Percentiles rank a stretch among this genome's conserved stretches.
Conservation (phyloP, 2,329 filamentous ascomycete species). For the Ceratocystis colombiana region DNA sequence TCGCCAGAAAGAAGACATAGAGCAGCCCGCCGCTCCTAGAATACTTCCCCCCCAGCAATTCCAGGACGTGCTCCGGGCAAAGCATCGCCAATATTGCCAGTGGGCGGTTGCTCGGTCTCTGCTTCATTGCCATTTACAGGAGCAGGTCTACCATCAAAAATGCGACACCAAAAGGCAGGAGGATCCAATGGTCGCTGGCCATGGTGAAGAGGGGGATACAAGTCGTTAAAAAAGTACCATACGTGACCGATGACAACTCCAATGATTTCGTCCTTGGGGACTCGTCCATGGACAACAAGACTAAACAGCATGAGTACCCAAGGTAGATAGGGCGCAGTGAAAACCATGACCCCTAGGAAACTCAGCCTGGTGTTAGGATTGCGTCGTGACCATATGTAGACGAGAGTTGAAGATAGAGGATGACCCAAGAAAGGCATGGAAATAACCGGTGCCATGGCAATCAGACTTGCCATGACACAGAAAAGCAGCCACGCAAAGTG, state of each 20-base stretch:
- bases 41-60: conserved; percentile 16
- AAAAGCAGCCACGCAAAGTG: conserved; percentile 91
- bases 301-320: conserved; percentile 95
- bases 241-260: conserved; percentile 90
- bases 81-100: conserved; percentile 50
- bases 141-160: conserved; percentile 57
- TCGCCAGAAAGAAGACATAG: too few relatives aligned
- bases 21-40: neutral
- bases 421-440: conserved; percentile 93
- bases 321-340: conserved; percentile 86
- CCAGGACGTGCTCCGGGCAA: conserved; percentile 44
- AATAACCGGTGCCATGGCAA: conserved; percentile 73
- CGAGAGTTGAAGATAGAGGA: conserved; percentile 79
- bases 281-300: conserved; percentile 74
- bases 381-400: conserved; percentile 94
- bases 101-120: conserved; percentile 34
- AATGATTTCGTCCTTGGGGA: conserved; percentile 94
- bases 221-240: conserved; percentile 97
- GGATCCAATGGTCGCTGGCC: conserved; percentile 80
- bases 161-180: conserved; percentile 74
- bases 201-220: conserved; percentile 83
- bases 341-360: conserved; percentile 78
- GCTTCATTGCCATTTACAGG: conserved; percentile 33
- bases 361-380: conserved; percentile 88
- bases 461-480: conserved; percentile 70